Evolutionary conservation across 1,284 basidiomycete genomes (phyloP).

Genomic region (Cryptococcus depauperatus): DNA sequence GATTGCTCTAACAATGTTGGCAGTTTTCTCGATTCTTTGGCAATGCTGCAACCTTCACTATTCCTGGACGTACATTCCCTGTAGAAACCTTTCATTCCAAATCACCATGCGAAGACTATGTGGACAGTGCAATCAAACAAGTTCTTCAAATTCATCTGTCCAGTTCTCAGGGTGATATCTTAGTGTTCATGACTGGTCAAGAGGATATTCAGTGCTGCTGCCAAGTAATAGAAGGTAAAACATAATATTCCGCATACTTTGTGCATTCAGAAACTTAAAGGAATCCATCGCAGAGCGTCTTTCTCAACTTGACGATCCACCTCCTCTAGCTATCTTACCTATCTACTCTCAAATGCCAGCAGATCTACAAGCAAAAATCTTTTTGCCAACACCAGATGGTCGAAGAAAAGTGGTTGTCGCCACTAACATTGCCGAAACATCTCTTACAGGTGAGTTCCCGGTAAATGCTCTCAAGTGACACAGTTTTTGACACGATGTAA

Average conservation of each 20-base stretch:
- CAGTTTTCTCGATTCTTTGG: slow-evolving; percentile 94
- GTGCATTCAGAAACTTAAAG: too few relatives aligned
- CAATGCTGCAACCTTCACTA: slow-evolving; percentile 89
- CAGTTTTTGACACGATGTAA: slow-evolving; percentile 6
- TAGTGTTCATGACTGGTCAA: slow-evolving; percentile 99
- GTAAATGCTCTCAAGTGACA: neutral
- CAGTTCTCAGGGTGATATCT: slow-evolving; percentile 85
- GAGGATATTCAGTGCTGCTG: slow-evolving; percentile 97
- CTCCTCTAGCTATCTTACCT: slow-evolving; percentile 77
- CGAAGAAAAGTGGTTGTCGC: slow-evolving; percentile 94
- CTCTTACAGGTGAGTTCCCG: slow-evolving; percentile 63
- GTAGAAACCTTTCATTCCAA: slow-evolving; percentile 95
- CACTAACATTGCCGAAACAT: slow-evolving; percentile 98
- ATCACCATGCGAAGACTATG: slow-evolving; percentile 97
- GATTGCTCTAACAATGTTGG: neutral
- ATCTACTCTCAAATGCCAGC: slow-evolving; percentile 99
- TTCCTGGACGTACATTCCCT: slow-evolving; percentile 96
- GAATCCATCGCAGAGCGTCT: slow-evolving; percentile 92
- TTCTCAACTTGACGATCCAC: slow-evolving; percentile 79
- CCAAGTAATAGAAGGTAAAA: slow-evolving; percentile 72
- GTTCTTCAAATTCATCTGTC: slow-evolving; percentile 93
- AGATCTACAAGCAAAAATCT: slow-evolving; percentile 96
- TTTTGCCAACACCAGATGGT: slow-evolving; percentile 88
- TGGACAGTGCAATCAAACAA: slow-evolving; percentile 95
- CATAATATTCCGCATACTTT: too few relatives aligned